These are phyloP conservation scores for Xylariaceae sp. DNA, from an alignment of 2,329 filamentous ascomycete species.

Conservation along the genomic window DNA sequence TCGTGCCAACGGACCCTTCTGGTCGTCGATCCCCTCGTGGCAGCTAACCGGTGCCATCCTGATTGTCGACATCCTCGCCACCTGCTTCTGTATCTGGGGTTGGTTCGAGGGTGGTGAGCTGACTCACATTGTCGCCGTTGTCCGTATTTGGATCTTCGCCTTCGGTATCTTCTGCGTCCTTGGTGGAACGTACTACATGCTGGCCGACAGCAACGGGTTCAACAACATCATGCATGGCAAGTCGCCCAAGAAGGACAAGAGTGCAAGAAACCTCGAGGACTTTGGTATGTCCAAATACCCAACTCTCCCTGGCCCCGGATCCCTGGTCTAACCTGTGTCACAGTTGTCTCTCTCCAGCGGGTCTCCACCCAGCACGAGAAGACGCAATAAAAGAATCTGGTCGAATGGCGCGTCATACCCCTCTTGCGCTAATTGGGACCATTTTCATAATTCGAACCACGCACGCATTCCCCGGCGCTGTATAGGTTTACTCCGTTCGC, in stretches of 20 bases:
- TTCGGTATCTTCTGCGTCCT: slow-evolving; percentile 83
- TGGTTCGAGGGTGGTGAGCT: slow-evolving; percentile 61
- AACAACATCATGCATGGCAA: slow-evolving; percentile 93
- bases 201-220: slow-evolving; percentile 74
- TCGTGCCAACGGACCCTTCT: slow-evolving; percentile 86
- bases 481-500: slow-evolving; percentile 18
- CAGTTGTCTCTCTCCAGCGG: slow-evolving; percentile 82
- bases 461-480: slow-evolving; percentile 22
- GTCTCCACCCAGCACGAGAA: slow-evolving; percentile 91
- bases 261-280: slow-evolving; percentile 81
- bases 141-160: slow-evolving; percentile 87
- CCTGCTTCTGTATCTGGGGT: slow-evolving; percentile 78
- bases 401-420: too few relatives aligned
- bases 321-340: slow-evolving; percentile 39
- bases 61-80: slow-evolving; percentile 75
- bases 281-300: slow-evolving; percentile 59
- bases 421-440: slow-evolving; percentile 13
- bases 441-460: slow-evolving; percentile 18
- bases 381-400: too few relatives aligned
- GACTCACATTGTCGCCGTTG: slow-evolving; percentile 74
- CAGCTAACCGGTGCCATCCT: slow-evolving; percentile 73
- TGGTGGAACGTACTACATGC: slow-evolving; percentile 66
- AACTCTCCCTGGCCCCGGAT: slow-evolving; percentile 1
- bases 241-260: slow-evolving; percentile 70
- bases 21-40: slow-evolving; percentile 83